Evolutionary conservation across 768 basidiomycete genomes (phyloP).

Genomic region (Phaeolepiota aurea): DNA sequence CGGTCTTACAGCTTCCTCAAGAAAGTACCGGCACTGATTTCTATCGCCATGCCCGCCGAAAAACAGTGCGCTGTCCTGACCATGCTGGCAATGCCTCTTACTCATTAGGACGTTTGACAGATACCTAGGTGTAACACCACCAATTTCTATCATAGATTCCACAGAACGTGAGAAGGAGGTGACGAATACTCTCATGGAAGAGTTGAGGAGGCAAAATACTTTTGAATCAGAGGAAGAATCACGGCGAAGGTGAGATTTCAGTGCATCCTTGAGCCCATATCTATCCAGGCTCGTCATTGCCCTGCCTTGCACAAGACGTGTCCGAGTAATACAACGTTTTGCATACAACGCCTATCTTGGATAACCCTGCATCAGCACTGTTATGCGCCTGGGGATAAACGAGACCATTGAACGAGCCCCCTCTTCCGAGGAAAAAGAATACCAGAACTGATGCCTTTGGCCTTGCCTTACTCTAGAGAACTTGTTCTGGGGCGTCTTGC

Average conservation of each 20-base stretch:
- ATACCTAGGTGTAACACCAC: constrained; percentile 77
- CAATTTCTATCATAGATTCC: constrained; percentile 72
- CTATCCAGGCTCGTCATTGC: no score
- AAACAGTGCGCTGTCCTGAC: constrained; percentile 1
- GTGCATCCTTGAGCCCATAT: neutral
- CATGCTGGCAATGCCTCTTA: neutral
- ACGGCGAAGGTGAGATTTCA: constrained; percentile 82
- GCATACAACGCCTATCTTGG: no score
- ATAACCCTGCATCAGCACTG: no score
- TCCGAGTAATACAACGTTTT: no score
- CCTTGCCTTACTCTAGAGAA: no score
- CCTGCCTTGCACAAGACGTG: no score
- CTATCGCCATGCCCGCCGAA: constrained; percentile 7
- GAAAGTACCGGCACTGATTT: no score
- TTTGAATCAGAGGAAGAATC: constrained; percentile 90
- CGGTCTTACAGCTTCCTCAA: no score
- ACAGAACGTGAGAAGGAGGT: constrained; percentile 77
- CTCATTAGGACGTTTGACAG: constrained; percentile 23
- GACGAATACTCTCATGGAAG: constrained; percentile 80
- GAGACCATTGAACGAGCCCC: no score
- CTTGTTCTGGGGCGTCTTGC: constrained; percentile 86
- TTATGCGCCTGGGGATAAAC: no score
- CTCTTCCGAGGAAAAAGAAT: no score
- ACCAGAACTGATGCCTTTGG: no score
- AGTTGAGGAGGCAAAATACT: constrained; percentile 75